Percentiles rank a stretch among this genome's conserved stretches.
These are phyloP conservation scores for Quercus lobata DNA, from an alignment of 331 rosid species.

Conservation along the genomic window DNA sequence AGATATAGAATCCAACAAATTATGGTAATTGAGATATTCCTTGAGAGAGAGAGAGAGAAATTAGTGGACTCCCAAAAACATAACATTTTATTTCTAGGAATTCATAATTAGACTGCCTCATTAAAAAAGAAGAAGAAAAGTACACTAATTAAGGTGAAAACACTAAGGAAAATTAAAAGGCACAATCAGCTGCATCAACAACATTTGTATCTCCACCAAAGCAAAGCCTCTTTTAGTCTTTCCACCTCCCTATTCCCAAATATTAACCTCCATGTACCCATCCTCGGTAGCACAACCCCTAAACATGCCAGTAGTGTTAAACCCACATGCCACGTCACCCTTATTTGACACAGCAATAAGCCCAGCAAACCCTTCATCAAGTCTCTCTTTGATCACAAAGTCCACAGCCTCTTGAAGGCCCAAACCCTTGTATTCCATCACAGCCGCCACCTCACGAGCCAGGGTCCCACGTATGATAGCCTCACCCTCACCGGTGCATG, in stretches of 20 bases:
- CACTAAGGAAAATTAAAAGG: too few relatives aligned
- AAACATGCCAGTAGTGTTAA: constrained; percentile 83
- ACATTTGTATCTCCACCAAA: too few relatives aligned
- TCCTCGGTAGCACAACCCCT: constrained; percentile 75
- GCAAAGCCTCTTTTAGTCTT: too few relatives aligned
- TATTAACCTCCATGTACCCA: constrained; percentile 90
- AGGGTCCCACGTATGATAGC: constrained; percentile 88
- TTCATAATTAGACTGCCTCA: too few relatives aligned
- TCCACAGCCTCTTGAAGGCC: constrained; percentile 73
- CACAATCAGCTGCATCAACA: too few relatives aligned
- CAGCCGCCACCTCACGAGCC: constrained; percentile 92
- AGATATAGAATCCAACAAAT: too few relatives aligned
- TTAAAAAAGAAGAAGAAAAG: too few relatives aligned
- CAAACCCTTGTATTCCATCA: constrained; percentile 89
- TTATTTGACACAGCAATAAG: constrained; percentile 70
- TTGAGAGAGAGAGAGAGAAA: too few relatives aligned
- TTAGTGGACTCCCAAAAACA: too few relatives aligned
- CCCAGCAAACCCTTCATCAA: constrained; percentile 85
- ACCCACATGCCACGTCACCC: constrained; percentile 88
- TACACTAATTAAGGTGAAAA: too few relatives aligned
- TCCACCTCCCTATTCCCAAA: constrained; percentile 48
- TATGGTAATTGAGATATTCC: too few relatives aligned
- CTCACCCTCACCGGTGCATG: constrained; percentile 95
- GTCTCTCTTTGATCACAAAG: constrained; percentile 63
- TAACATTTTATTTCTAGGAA: too few relatives aligned